Conservation (phyloP, 768 basidiomycete genomes). For the Boletus eberwhitei region DNA sequence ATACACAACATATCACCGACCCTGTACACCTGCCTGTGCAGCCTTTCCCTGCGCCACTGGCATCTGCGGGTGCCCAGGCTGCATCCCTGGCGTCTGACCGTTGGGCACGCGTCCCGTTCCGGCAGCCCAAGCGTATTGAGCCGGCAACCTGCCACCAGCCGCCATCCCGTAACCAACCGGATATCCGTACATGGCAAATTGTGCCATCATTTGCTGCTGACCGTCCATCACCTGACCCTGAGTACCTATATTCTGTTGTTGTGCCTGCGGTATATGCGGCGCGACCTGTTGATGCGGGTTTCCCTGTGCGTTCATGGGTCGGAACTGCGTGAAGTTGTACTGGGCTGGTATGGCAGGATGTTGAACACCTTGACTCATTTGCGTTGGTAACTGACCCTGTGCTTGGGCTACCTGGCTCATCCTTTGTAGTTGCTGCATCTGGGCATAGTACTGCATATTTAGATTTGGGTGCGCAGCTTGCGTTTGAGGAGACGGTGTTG, state of each 20-base stretch:
- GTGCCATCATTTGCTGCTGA: slow-evolving; percentile 32
- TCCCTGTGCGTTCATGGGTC: slow-evolving; percentile 29
- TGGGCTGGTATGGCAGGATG: slow-evolving; percentile 26
- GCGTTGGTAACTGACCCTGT: slow-evolving; percentile 24
- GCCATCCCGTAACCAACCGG: slow-evolving; percentile 21
- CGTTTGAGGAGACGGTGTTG: slow-evolving; percentile 16
- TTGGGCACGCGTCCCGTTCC: slow-evolving; percentile 23
- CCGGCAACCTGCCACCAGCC: slow-evolving; percentile 12
- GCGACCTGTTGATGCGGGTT: slow-evolving; percentile 26
- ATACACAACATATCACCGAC: slow-evolving; percentile 27
- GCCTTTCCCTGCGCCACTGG: slow-evolving; percentile 32
- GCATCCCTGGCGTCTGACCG: slow-evolving; percentile 28
- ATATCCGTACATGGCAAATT: slow-evolving; percentile 28
- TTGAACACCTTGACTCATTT: slow-evolving; percentile 24
- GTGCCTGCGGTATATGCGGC: slow-evolving; percentile 25
- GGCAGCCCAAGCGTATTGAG: slow-evolving; percentile 27
- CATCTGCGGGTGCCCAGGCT: slow-evolving; percentile 30
- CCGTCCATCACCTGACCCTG: slow-evolving; percentile 24
- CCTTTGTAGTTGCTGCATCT: slow-evolving; percentile 18
- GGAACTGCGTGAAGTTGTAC: slow-evolving; percentile 36
- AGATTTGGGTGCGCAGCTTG: slow-evolving; percentile 18
- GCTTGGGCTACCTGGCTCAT: slow-evolving; percentile 23
- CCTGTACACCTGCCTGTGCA: slow-evolving; percentile 32
- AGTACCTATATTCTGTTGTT: slow-evolving; percentile 27
- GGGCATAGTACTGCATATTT: slow-evolving; percentile 18